Conservation (phyloP, 352 stramenopile genomes). For the Globisporangium perplexum region DNA sequence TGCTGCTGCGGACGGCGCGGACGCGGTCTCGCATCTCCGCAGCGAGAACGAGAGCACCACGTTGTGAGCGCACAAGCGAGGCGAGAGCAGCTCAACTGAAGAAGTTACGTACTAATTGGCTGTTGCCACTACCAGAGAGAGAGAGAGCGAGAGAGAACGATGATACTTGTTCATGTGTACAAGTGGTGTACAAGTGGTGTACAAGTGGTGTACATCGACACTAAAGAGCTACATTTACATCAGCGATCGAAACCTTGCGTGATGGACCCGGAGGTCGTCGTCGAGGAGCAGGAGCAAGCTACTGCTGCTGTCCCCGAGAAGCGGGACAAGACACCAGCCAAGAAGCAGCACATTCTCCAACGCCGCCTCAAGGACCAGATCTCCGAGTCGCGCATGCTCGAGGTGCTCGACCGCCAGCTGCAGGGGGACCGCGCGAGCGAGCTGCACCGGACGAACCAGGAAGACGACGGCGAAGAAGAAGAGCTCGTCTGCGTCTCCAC, state of each 20-base stretch:
- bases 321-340: neutral
- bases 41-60: neutral
- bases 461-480: constrained; percentile 27
- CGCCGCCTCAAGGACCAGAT: constrained; percentile 55
- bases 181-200: too few species aligned
- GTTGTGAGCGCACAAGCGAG: neutral
- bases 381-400: constrained; percentile 61
- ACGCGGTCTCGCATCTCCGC: neutral
- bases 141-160: neutral
- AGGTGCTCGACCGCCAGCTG: constrained; percentile 53
- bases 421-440: constrained; percentile 7
- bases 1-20: neutral
- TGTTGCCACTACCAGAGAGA: neutral
- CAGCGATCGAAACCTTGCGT: too few species aligned
- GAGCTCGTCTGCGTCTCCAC: constrained; percentile 72
- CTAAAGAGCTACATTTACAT: too few species aligned
- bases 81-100: neutral
- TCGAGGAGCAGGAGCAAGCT: constrained; percentile 5
- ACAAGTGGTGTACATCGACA: too few species aligned
- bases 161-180: neutral
- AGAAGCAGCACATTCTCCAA: constrained; percentile 28
- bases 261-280: constrained; percentile 14
- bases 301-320: neutral
- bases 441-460: constrained; percentile 22
- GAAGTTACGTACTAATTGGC: neutral